A percentile compares a stretch with the other conserved stretches of the same genome.
phyloP scores from a whole-genome alignment of 495 filamentous ascomycete genomes.

The Aspergillus steynii region DNA sequence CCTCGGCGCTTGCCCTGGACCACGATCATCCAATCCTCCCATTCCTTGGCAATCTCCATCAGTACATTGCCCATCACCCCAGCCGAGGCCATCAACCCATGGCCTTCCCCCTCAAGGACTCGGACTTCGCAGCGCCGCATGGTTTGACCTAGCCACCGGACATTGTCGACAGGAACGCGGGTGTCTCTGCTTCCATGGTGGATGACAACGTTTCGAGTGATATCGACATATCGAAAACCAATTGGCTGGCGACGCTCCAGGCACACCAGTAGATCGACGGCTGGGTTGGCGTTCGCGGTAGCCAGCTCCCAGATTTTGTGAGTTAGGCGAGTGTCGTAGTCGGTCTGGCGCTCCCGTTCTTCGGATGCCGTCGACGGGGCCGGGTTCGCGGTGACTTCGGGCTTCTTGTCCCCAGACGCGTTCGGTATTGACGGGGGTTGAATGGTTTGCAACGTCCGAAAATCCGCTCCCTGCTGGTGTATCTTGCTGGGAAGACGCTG shows the following conservation, averaged over 20 bases:
- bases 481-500: constrained; percentile 57
- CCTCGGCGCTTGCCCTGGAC: constrained; percentile 51
- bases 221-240: constrained; percentile 96
- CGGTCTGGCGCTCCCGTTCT: constrained; percentile 67
- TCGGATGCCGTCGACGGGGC: constrained; percentile 34
- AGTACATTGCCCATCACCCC: constrained; percentile 88
- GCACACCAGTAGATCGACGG: constrained; percentile 89
- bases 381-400: constrained; percentile 5
- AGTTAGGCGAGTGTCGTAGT: constrained; percentile 84
- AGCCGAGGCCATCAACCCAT: constrained; percentile 95
- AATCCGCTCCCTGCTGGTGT: constrained; percentile 48
- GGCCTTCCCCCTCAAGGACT: constrained; percentile 87
- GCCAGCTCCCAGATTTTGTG: constrained; percentile 94
- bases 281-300: constrained; percentile 88
- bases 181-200: constrained; percentile 92
- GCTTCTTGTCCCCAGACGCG: constrained; percentile 15
- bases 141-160: constrained; percentile 88
- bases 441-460: constrained; percentile 18
- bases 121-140: constrained; percentile 93
- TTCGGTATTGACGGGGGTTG: constrained; percentile 22
- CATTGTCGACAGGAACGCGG: constrained; percentile 91
- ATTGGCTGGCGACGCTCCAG: constrained; percentile 89
- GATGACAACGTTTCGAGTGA: constrained; percentile 84
- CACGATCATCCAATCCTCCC: constrained; percentile 86
- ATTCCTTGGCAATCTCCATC: constrained; percentile 90